Evolutionary conservation across 164 flowering plant genomes (phyloP), one percentile per base, ranked within the genome.

Genomic region (Akebia trifoliata): DNA sequence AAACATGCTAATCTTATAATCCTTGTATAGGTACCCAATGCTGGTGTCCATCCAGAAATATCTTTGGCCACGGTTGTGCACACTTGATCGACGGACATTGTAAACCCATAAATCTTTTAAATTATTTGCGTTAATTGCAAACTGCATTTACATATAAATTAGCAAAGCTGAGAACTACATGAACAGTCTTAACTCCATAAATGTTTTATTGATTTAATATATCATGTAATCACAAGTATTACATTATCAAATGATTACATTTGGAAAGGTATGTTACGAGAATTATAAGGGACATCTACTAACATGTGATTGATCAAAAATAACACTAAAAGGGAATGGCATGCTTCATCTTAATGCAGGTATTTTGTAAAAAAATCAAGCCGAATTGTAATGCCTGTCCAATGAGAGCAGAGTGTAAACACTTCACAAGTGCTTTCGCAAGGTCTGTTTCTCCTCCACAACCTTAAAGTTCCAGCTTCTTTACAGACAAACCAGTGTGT

Each of bases 341-440:
- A n/a, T 14, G 10, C 57, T n/a, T 57, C 15, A 10, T 4, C 39
- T 8, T 53, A n/a, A 67, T 69, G 35, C 84, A 88, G 98, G 89
- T 87, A 43, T 86, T 89, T 60, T 92, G 98, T 69, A 87, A 91
- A 3, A 89, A 92, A 65, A 82, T 57, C 31, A 71, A 75, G 32
- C 98, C 98, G 18, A 89, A 87, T 52, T 92, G 98, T 69, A 77
- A 76, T 68, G 79, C 84, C 12, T 92, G 98, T 68, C 98, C 98
- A 30, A 64, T 89, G 85, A 83, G 76, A 72, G 84, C 58, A 56
- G 93, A 92, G n/a, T 92, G 98, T 72, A 81, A 64, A 63, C 90
- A 89, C 67, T 89, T 77, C 62, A 90, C 91, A 36, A 86, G 89
- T 72, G 83, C 84, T 59, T 69, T 71, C 67, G 85, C 94, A 50